These are phyloP conservation scores for Boletus barrowsii DNA, from an alignment of 768 basidiomycete genomes.

Conservation along the genomic window DNA sequence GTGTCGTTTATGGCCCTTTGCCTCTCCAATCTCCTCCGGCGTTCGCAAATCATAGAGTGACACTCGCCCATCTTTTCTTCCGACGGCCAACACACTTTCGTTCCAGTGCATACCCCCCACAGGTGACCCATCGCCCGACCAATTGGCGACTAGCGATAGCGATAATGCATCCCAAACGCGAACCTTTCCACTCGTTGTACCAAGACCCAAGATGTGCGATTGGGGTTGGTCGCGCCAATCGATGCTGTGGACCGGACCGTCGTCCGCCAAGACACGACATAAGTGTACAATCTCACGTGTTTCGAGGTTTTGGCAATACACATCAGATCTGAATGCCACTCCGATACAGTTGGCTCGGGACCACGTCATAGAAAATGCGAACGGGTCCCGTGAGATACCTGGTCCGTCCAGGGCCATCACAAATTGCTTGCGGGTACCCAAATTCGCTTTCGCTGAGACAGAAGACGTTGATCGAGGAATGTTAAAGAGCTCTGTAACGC, in stretches of 20 bases:
- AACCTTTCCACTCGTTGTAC: conserved; percentile 49
- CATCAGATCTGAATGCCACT: conserved; percentile 55
- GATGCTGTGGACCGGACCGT: conserved; percentile 44
- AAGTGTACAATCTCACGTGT: conserved; percentile 52
- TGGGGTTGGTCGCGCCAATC: conserved; percentile 47
- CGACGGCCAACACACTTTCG: conserved; percentile 37
- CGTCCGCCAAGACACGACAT: conserved; percentile 36
- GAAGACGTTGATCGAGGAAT: conserved; percentile 27
- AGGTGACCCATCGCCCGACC: conserved; percentile 33
- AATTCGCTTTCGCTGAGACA: conserved; percentile 57
- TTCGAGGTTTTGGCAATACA: conserved; percentile 62
- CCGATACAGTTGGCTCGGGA: conserved; percentile 57
- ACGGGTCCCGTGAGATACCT: conserved; percentile 51
- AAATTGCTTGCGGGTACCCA: conserved; percentile 52
- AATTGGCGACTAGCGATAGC: conserved; percentile 27
- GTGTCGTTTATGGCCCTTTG: conserved; percentile 33
- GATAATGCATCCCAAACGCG: conserved; percentile 51
- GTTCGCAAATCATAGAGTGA: conserved; percentile 37
- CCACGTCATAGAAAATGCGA: conserved; percentile 62
- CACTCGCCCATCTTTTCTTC: conserved; percentile 38
- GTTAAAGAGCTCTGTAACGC: conserved; percentile 49
- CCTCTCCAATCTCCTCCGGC: conserved; percentile 25
- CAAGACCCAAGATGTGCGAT: conserved; percentile 47
- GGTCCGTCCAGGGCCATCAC: conserved; percentile 63
- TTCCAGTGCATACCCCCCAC: conserved; percentile 43